A percentile compares a stretch with the other conserved stretches of the same genome.
phyloP scores from a whole-genome alignment of 2,329 filamentous ascomycete genomes.

The Fusarium citri region DNA sequence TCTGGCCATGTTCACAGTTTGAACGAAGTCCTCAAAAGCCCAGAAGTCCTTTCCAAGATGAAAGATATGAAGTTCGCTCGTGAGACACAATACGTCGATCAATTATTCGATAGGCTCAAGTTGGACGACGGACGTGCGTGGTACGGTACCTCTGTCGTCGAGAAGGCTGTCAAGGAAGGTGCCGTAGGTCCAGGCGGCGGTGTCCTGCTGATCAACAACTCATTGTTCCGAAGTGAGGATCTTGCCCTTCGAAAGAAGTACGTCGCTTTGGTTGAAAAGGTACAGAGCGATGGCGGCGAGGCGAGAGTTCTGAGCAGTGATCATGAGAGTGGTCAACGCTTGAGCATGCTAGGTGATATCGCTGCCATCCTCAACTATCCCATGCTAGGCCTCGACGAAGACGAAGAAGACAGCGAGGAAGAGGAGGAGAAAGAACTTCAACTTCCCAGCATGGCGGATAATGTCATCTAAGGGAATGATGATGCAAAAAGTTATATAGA shows the following conservation, averaged over 20 bases:
- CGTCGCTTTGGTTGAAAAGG: conserved; percentile 87
- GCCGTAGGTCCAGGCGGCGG: conserved; percentile 85
- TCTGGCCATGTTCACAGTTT: conserved; percentile 89
- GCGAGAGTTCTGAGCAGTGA: conserved; percentile 90
- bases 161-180: conserved; percentile 84
- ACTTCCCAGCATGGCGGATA: conserved; percentile 36
- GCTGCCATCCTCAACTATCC: conserved; percentile 93
- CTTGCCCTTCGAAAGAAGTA: conserved; percentile 81
- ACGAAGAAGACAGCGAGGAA: conserved; percentile 59
- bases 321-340: conserved; percentile 89
- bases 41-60: conserved; percentile 80
- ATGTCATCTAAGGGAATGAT: conserved; percentile 48
- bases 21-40: conserved; percentile 85
- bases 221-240: conserved; percentile 85
- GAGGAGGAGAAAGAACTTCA: conserved; percentile 38
- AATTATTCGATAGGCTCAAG: conserved; percentile 81
- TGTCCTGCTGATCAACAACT: conserved; percentile 86
- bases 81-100: conserved; percentile 87
- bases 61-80: conserved; percentile 88
- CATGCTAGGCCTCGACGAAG: conserved; percentile 82
- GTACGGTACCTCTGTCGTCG: conserved; percentile 87
- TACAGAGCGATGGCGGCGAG: conserved; percentile 88
- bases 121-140: conserved; percentile 89
- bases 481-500: conserved; percentile 11
- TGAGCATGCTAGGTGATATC: conserved; percentile 87